These are phyloP conservation scores for Neofusicoccum parvum DNA, from an alignment of 2,329 filamentous ascomycete species.

Conservation along the genomic window DNA sequence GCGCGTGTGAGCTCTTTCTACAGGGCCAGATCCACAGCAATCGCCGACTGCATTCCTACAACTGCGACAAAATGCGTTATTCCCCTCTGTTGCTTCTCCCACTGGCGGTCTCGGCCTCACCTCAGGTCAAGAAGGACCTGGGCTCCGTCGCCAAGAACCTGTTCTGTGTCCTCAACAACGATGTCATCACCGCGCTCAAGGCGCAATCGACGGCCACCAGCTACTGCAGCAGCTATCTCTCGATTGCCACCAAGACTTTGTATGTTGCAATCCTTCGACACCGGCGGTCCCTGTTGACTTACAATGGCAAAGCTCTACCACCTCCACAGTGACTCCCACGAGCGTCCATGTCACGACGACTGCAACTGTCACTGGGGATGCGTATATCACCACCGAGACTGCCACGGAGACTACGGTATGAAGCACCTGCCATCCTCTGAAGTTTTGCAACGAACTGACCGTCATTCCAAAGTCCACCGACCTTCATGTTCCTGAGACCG, in stretches of 20 bases:
- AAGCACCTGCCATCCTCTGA: background rate
- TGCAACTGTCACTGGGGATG: background rate
- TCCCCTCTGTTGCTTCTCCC: background rate
- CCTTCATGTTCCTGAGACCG: background rate
- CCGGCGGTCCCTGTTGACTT: background rate
- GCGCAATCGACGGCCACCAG: background rate
- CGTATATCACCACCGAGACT: background rate
- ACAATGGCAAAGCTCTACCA: background rate
- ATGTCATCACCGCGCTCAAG: background rate
- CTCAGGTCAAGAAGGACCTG: background rate
- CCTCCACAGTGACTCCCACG: background rate
- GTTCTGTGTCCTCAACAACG: background rate
- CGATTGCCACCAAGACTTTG: background rate
- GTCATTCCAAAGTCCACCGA: background rate
- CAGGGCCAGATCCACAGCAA: background rate
- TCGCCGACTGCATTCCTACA: background rate
- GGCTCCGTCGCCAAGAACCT: background rate
- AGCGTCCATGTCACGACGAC: conserved; percentile 2
- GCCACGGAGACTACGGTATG: background rate
- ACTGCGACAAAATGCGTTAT: background rate
- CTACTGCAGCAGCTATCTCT: conserved; percentile 3
- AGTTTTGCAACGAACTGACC: background rate
- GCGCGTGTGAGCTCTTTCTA: background rate
- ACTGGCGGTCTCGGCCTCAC: background rate
- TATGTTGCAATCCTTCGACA: background rate